Evolutionary conservation across 2,329 filamentous ascomycete species (phyloP).

Genomic region (Monilinia aucupariae): DNA sequence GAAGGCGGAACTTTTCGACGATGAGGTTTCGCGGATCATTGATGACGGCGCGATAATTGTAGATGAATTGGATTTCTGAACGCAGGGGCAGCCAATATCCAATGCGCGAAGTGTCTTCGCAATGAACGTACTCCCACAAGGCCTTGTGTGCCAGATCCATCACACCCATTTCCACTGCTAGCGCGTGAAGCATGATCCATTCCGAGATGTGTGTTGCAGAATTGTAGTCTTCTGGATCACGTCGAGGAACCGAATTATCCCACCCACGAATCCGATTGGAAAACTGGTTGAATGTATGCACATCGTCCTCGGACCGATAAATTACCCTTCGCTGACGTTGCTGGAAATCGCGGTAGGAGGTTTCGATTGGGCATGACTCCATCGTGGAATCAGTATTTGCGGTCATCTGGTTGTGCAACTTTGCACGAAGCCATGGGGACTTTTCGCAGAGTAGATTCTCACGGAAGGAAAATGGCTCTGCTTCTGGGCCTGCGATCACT

Average conservation of each 20-base stretch:
- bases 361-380: background rate
- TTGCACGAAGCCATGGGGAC: background rate
- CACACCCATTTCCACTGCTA: background rate
- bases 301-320: background rate
- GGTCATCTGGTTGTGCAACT: background rate
- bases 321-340: background rate
- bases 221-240: background rate
- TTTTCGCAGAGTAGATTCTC: conserved; percentile 4
- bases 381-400: background rate
- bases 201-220: background rate
- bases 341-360: background rate
- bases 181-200: background rate
- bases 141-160: conserved; percentile 5
- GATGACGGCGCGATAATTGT: background rate
- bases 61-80: conserved; percentile 9
- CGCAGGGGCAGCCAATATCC: conserved; percentile 3
- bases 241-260: background rate
- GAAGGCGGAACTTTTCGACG: background rate
- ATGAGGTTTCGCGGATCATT: background rate
- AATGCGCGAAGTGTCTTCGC: background rate
- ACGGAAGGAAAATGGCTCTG: background rate
- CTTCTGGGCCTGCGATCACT: background rate
- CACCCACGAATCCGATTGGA: background rate
- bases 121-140: background rate
- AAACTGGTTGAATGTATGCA: conserved; percentile 12